A percentile compares a stretch with the other conserved stretches of the same genome.
Evolutionary conservation across 2,329 filamentous ascomycete species (phyloP).

Genomic region (Scedosporium apiospermum): DNA sequence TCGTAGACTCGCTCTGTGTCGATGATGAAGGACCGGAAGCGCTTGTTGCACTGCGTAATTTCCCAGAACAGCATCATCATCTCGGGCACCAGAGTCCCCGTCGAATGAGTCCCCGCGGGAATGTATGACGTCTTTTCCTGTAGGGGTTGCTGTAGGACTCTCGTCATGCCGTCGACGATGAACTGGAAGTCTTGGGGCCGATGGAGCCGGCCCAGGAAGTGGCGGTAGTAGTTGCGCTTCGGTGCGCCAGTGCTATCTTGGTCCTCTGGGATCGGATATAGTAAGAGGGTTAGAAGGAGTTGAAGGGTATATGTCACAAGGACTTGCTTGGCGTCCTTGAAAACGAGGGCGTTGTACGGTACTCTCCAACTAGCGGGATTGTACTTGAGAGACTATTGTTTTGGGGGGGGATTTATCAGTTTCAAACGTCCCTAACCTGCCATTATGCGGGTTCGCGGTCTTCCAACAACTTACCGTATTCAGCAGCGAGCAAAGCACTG

Average conservation of each 20-base stretch:
- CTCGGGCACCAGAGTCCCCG: slow-evolving; percentile 70
- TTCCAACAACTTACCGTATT: slow-evolving; percentile 62
- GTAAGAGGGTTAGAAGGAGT: slow-evolving; percentile 71
- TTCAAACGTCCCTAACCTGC: no score
- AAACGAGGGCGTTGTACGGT: slow-evolving; percentile 85
- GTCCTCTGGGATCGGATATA: slow-evolving; percentile 82
- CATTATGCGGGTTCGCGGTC: no score
- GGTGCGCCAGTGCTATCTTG: slow-evolving; percentile 40
- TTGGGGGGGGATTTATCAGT: background rate
- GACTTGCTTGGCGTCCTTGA: slow-evolving; percentile 82
- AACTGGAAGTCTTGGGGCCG: slow-evolving; percentile 97
- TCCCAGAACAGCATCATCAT: slow-evolving; percentile 98
- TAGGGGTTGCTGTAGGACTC: slow-evolving; percentile 85
- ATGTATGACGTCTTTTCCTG: slow-evolving; percentile 84
- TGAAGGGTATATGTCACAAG: slow-evolving; percentile 89
- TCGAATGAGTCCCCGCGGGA: slow-evolving; percentile 66
- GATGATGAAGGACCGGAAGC: slow-evolving; percentile 92
- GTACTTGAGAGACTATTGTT: slow-evolving; percentile 73
- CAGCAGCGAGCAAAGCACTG: slow-evolving; percentile 80
- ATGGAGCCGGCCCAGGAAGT: slow-evolving; percentile 84
- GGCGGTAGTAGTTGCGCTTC: slow-evolving; percentile 86
- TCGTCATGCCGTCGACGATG: slow-evolving; percentile 86
- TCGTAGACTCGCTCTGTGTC: slow-evolving; percentile 91
- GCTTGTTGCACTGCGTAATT: slow-evolving; percentile 91
- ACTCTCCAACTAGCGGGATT: slow-evolving; percentile 91